phyloP scores from a whole-genome alignment of 176 grass and related monocot species.

The Cenchrus fungigraminus region DNA sequence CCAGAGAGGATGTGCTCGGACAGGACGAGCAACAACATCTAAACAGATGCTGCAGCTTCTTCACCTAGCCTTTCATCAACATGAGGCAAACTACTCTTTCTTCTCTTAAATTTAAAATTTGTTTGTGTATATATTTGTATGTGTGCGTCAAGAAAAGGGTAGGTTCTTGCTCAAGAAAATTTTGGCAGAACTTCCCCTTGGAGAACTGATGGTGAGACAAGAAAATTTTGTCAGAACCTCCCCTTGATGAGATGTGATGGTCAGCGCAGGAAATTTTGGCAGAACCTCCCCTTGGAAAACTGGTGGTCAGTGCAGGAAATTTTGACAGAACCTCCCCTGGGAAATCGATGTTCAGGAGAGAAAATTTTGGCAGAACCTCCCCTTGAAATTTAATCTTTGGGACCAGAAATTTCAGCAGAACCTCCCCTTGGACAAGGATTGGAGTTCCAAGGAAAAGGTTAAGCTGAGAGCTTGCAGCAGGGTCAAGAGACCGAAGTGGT shows the following conservation, averaged over 20 bases:
- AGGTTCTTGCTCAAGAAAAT: slow-evolving; percentile 7
- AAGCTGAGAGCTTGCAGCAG: neutral
- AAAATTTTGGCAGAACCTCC: slow-evolving; percentile 21
- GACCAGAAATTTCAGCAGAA: neutral
- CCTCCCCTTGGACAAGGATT: slow-evolving; percentile 4
- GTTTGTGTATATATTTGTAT: neutral
- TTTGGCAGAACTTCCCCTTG: slow-evolving; percentile 52
- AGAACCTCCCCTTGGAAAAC: slow-evolving; percentile 36
- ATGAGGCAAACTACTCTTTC: slow-evolving; percentile 16
- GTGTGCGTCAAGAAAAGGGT: neutral
- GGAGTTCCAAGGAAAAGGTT: neutral
- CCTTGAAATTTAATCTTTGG: neutral
- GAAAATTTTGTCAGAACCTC: slow-evolving; percentile 51
- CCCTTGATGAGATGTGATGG: slow-evolving; percentile 30
- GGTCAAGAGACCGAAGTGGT: neutral
- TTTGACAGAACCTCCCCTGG: slow-evolving; percentile 13
- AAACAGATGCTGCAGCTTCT: slow-evolving; percentile 28
- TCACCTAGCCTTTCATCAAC: slow-evolving; percentile 54
- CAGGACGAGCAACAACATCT: slow-evolving; percentile 76
- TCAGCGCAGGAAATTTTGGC: slow-evolving; percentile 34
- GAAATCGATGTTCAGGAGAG: neutral
- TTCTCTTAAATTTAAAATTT: slow-evolving; percentile 10
- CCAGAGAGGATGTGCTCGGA: slow-evolving; percentile 60
- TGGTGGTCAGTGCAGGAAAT: neutral
- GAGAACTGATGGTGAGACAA: neutral